Evolutionary conservation across 768 basidiomycete species (phyloP).

Genomic region (Hericium rajendrae): DNA sequence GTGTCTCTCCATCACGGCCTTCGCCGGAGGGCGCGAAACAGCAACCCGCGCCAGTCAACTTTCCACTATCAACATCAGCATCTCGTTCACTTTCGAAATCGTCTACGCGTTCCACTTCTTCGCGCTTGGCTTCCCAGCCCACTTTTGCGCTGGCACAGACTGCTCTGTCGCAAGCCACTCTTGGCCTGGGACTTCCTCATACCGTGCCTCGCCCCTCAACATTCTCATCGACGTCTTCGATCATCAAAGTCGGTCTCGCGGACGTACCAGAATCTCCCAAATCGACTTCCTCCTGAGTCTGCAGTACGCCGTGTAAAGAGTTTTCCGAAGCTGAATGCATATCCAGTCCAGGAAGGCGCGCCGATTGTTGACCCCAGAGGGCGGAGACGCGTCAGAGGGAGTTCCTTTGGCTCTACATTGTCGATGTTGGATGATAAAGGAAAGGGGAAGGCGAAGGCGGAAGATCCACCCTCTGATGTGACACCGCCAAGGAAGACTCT

Average conservation of each 20-base stretch:
- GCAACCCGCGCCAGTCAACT: neutral
- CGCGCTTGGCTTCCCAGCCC: constrained; percentile 17
- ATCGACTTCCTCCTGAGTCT: neutral
- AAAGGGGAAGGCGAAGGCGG: constrained; percentile 32
- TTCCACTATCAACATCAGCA: constrained; percentile 11
- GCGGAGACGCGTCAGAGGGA: constrained; percentile 35
- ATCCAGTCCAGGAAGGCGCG: constrained; percentile 15
- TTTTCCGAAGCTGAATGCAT: constrained; percentile 31
- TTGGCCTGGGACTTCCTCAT: constrained; percentile 51
- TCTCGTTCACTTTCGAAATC: constrained; percentile 7
- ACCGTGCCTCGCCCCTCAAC: constrained; percentile 32
- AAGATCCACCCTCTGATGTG: constrained; percentile 17
- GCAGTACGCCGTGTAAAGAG: constrained; percentile 44
- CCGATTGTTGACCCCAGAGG: constrained; percentile 14
- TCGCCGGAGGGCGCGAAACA: neutral
- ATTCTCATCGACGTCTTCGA: constrained; percentile 28
- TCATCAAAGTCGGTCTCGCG: constrained; percentile 35
- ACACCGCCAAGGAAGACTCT: constrained; percentile 13
- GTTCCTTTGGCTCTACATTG: constrained; percentile 45
- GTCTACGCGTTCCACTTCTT: neutral
- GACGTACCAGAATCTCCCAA: constrained; percentile 28
- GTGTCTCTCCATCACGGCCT: constrained; percentile 1
- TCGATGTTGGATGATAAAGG: constrained; percentile 33
- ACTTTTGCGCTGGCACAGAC: constrained; percentile 44
- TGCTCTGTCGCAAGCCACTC: constrained; percentile 45